Conservation (phyloP, 2,329 filamentous ascomycete species). For the Microsporum audouinii region DNA sequence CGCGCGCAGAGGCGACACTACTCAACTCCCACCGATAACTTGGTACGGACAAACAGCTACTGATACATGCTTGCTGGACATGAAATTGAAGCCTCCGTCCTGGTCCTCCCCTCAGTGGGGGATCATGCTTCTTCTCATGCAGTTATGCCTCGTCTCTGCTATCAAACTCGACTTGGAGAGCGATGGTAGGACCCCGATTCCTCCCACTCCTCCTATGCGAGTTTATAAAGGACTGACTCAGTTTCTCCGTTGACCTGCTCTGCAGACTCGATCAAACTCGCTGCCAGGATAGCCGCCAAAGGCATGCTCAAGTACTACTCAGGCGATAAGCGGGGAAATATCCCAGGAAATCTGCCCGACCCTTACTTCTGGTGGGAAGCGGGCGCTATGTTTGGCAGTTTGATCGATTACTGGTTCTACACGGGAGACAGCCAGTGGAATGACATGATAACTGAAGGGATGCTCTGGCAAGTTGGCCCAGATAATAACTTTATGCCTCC, state of each 20-base stretch:
- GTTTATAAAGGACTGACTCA: background rate
- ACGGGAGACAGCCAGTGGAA: constrained; percentile 65
- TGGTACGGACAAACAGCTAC: background rate
- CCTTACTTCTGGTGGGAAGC: constrained; percentile 32
- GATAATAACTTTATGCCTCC: constrained; percentile 61
- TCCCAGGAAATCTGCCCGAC: constrained; percentile 24
- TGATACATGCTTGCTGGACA: background rate
- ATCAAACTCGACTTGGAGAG: constrained; percentile 10
- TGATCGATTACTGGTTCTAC: constrained; percentile 79
- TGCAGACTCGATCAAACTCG: constrained; percentile 25
- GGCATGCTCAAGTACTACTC: constrained; percentile 27
- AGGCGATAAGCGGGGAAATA: constrained; percentile 22
- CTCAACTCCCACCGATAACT: background rate
- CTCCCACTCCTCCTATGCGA: background rate
- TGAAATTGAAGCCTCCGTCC: background rate
- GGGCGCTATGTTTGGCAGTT: constrained; percentile 34
- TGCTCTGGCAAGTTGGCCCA: constrained; percentile 57
- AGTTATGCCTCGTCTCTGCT: background rate
- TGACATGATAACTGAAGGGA: constrained; percentile 48
- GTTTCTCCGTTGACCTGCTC: background rate
- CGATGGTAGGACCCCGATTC: constrained; percentile 9
- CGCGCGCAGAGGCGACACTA: background rate
- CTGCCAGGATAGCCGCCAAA: constrained; percentile 23
- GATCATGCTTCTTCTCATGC: background rate
- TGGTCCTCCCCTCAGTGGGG: background rate